Evolutionary conservation across 129 eudicot genomes (phyloP).

Genomic region (Centaurea solstitialis): DNA sequence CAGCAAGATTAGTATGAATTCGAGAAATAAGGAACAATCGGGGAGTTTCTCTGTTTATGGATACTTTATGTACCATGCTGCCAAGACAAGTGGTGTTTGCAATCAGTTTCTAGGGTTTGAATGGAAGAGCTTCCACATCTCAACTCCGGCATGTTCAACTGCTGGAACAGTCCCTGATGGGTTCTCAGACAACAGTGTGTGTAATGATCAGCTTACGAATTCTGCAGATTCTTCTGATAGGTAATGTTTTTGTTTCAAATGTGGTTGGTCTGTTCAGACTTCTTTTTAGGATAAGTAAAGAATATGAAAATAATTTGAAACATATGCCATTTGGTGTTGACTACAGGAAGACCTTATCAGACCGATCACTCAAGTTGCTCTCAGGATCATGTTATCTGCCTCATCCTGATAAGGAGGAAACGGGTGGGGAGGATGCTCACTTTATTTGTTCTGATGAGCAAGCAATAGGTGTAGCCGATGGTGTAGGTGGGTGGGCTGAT

Average conservation of each 20-base stretch:
- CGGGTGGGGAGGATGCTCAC: constrained; percentile 97
- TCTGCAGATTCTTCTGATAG: constrained; percentile 62
- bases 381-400: constrained; percentile 95
- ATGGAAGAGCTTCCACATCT: constrained; percentile 48
- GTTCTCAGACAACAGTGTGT: constrained; percentile 50
- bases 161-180: constrained; percentile 57
- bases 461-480: constrained; percentile 97
- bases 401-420: constrained; percentile 96
- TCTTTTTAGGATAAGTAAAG: background rate
- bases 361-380: constrained; percentile 59
- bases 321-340: constrained; percentile 12
- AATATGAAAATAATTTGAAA: background rate
- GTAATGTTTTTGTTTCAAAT: background rate
- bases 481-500: constrained; percentile 99
- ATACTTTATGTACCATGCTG: constrained; percentile 58
- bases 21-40: constrained; percentile 54
- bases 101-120: constrained; percentile 43
- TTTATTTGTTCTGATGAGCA: constrained; percentile 78
- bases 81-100: constrained; percentile 43
- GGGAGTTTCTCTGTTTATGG: constrained; percentile 45
- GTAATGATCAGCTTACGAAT: constrained; percentile 44
- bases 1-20: constrained; percentile 63
- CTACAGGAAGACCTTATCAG: constrained; percentile 42
- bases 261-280: background rate
- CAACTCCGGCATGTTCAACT: constrained; percentile 49